Percentiles rank a stretch among this genome's conserved stretches.
These are phyloP conservation scores for Neurospora cerealis DNA, from an alignment of 495 filamentous ascomycete genomes.

Conservation along the genomic window DNA sequence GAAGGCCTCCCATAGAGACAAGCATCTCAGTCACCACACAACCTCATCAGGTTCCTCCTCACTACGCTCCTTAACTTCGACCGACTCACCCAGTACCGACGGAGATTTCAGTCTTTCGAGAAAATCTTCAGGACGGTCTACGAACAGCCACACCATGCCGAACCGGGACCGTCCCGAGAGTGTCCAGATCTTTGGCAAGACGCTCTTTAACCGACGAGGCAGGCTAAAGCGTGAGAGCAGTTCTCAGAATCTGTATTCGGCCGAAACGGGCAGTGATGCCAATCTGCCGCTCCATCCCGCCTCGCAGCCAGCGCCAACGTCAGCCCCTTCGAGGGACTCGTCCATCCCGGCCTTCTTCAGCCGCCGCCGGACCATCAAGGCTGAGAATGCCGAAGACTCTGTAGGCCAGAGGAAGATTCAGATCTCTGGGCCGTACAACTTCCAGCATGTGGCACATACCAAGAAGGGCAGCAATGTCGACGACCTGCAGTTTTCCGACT, in stretches of 20 bases:
- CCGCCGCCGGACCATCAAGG: slow-evolving; percentile 27
- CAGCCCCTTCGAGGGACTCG: slow-evolving; percentile 24
- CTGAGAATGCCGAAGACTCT: slow-evolving; percentile 18
- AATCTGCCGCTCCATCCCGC: slow-evolving; percentile 2
- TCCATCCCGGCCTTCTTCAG: slow-evolving; percentile 33
- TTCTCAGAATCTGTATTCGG: slow-evolving; percentile 30
- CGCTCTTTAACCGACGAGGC: slow-evolving; percentile 36
- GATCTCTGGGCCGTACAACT: slow-evolving; percentile 81
- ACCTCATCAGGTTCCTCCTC: slow-evolving; percentile 40
- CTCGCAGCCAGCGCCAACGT: slow-evolving; percentile 4
- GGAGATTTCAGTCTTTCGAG: slow-evolving; percentile 34
- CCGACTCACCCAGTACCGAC: slow-evolving; percentile 19
- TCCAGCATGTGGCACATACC: slow-evolving; percentile 78
- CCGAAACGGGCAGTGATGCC: slow-evolving; percentile 21
- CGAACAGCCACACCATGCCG: slow-evolving; percentile 29
- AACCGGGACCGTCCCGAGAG: slow-evolving; percentile 42
- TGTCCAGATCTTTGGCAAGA: slow-evolving; percentile 43
- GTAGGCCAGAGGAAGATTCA: slow-evolving; percentile 26
- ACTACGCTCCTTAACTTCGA: slow-evolving; percentile 28
- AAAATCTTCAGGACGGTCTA: slow-evolving; percentile 40
- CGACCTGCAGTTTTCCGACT: slow-evolving; percentile 54
- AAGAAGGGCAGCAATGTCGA: slow-evolving; percentile 54
- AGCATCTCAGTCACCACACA: slow-evolving; percentile 34
- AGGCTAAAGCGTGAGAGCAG: slow-evolving; percentile 34
- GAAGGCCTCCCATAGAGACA: slow-evolving; percentile 32